Evolutionary conservation across 2,329 filamentous ascomycete species (phyloP).

Genomic region (Verticillium dahliae): DNA sequence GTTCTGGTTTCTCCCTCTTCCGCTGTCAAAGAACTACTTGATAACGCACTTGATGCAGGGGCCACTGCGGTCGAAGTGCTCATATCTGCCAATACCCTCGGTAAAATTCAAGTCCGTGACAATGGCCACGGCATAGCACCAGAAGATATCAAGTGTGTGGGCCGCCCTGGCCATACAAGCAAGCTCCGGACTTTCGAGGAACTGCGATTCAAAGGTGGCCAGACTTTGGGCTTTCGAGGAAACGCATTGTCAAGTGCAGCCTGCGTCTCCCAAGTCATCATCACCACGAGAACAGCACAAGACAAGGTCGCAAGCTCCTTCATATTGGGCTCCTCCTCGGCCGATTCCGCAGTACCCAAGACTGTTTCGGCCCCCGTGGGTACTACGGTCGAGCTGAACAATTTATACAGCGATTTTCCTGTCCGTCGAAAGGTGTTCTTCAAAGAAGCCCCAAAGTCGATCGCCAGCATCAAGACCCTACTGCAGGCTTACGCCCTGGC

Average conservation of each 20-base stretch:
- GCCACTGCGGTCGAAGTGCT: constrained; percentile 61
- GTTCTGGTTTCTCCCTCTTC: constrained; percentile 52
- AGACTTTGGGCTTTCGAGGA: constrained; percentile 68
- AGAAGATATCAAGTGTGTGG: constrained; percentile 55
- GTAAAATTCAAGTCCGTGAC: constrained; percentile 63
- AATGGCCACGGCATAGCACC: constrained; percentile 65
- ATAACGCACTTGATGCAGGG: constrained; percentile 68
- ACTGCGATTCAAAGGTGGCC: constrained; percentile 46
- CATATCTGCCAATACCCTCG: constrained; percentile 59
- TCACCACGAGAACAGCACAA: constrained; percentile 57
- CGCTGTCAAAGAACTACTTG: constrained; percentile 69
- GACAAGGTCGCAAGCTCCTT: constrained; percentile 52
- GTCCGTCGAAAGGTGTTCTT: constrained; percentile 54
- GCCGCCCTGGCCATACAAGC: constrained; percentile 65
- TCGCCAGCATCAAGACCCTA: constrained; percentile 52
- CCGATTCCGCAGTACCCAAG: constrained; percentile 30
- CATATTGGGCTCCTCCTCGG: constrained; percentile 30
- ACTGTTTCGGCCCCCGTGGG: constrained; percentile 53
- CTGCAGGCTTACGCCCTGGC: constrained; percentile 61
- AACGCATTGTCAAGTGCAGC: constrained; percentile 64
- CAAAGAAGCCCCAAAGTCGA: constrained; percentile 50
- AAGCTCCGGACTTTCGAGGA: constrained; percentile 63
- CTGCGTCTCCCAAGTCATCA: constrained; percentile 48
- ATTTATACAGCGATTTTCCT: constrained; percentile 54
- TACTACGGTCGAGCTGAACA: constrained; percentile 56